Conservation (phyloP, 495 filamentous ascomycete genomes). For the Xylaria cubensis region DNA sequence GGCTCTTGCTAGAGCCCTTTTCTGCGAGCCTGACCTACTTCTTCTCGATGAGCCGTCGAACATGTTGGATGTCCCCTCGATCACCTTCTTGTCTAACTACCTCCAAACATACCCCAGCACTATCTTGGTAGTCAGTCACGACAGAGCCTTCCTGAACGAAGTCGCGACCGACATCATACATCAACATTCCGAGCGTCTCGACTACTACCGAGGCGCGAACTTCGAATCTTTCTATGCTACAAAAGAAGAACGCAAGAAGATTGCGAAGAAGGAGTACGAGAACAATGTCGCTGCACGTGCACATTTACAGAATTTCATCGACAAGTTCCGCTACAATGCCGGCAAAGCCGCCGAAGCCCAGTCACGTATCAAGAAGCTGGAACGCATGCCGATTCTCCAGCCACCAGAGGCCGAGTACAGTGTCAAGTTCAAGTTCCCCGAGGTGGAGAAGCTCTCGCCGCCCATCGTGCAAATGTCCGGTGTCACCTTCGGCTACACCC, state of each 20-base stretch:
- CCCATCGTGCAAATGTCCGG: conserved; percentile 97
- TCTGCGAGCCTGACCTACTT: conserved; percentile 96
- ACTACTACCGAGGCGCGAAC: conserved; percentile 98
- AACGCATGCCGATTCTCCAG: conserved; percentile 92
- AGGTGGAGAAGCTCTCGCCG: conserved; percentile 95
- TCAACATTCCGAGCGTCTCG: conserved; percentile 94
- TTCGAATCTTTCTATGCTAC: conserved; percentile 99
- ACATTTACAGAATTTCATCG: conserved; percentile 93
- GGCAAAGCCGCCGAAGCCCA: conserved; percentile 99
- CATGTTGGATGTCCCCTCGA: conserved; percentile 99
- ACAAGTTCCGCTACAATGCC: conserved; percentile 99
- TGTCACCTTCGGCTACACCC: conserved; percentile 88
- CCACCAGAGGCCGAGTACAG: conserved; percentile 92
- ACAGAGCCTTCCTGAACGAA: conserved; percentile 98
- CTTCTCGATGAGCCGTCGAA: conserved; percentile 99
- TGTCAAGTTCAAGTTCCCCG: conserved; percentile 97
- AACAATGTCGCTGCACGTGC: conserved; percentile 95
- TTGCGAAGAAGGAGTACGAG: conserved; percentile 96
- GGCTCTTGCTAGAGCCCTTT: conserved; percentile 90
- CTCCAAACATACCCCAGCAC: conserved; percentile 94
- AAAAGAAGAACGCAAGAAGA: conserved; percentile 95
- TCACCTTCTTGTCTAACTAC: conserved; percentile 97
- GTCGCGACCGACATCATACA: conserved; percentile 99
- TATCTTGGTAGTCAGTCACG: conserved; percentile 96
- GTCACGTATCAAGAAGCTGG: conserved; percentile 97